A percentile compares a stretch with the other conserved stretches of the same genome.
These are phyloP conservation scores for Blastobotrys proliferans DNA, from an alignment of 1,139 yeast species.

Conservation along the genomic window DNA sequence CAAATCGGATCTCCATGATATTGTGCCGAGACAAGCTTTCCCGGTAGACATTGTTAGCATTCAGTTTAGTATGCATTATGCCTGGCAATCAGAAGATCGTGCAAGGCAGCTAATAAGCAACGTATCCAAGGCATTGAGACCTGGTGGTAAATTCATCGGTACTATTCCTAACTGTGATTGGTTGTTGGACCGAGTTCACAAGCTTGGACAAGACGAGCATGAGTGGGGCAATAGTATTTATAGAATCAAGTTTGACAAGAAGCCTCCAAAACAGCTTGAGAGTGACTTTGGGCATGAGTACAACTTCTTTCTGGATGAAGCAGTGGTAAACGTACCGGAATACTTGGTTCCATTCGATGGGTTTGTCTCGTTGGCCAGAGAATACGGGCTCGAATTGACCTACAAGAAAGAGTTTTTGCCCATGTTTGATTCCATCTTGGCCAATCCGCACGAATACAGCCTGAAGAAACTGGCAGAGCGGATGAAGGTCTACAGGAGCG, in stretches of 20 bases:
- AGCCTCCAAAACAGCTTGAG: conserved; percentile 64
- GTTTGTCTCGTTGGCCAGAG: conserved; percentile 76
- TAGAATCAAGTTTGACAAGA: conserved; percentile 70
- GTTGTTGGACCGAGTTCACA: conserved; percentile 55
- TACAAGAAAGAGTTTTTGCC: conserved; percentile 77
- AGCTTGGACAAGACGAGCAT: conserved; percentile 22
- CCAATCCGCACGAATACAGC: conserved; percentile 49
- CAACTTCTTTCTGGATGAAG: conserved; percentile 79
- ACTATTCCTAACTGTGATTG: conserved; percentile 93
- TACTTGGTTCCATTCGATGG: conserved; percentile 96
- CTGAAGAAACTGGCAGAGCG: conserved; percentile 67
- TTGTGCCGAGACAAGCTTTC: conserved; percentile 66
- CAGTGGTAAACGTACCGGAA: conserved; percentile 95
- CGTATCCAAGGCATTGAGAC: conserved; percentile 65
- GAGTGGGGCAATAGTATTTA: conserved; percentile 85
- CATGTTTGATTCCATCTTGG: conserved; percentile 73
- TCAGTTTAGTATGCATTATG: conserved; percentile 92
- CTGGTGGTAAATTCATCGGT: conserved; percentile 87
- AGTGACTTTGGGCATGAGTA: conserved; percentile 80
- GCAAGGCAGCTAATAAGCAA: conserved; percentile 70
- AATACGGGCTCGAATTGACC: conserved; percentile 68
- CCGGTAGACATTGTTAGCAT: conserved; percentile 87
- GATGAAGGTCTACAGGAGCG: conserved; percentile 42
- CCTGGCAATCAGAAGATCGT: conserved; percentile 80
- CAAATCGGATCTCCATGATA: conserved; percentile 60